phyloP scores from a whole-genome alignment of 1,139 yeast genomes.

The Hanseniaspora uvarum region DNA sequence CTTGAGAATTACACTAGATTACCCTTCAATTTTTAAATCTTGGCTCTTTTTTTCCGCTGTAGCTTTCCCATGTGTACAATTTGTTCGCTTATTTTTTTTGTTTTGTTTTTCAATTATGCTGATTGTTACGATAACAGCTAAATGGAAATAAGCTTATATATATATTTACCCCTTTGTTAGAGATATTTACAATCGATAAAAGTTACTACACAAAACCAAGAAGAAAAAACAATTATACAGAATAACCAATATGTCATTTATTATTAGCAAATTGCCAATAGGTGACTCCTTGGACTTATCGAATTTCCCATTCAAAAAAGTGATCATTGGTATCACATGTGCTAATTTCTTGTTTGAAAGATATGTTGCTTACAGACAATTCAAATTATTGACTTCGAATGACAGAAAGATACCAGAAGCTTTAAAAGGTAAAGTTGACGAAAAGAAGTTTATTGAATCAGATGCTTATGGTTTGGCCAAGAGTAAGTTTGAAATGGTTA shows the following conservation, averaged over 20 bases:
- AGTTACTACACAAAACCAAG: too few species aligned
- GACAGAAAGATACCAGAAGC: conserved; percentile 44
- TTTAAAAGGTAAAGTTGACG: conserved; percentile 53
- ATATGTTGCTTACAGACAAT: conserved; percentile 68
- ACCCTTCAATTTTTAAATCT: too few species aligned
- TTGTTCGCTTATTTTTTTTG: too few species aligned
- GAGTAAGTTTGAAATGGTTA: conserved; percentile 55
- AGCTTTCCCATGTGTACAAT: too few species aligned
- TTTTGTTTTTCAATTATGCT: too few species aligned
- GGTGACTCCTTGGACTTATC: not conserved
- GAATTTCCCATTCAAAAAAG: conserved; percentile 53
- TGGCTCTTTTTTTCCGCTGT: too few species aligned
- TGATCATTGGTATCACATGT: conserved; percentile 63
- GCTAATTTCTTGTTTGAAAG: conserved; percentile 69
- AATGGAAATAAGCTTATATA: too few species aligned
- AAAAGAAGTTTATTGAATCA: conserved; percentile 66
- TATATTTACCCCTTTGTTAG: too few species aligned
- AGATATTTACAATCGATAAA: too few species aligned
- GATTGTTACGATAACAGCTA: too few species aligned
- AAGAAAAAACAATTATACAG: not conserved
- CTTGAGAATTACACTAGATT: too few species aligned
- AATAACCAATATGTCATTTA: not conserved
- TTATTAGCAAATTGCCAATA: not conserved
- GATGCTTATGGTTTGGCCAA: conserved; percentile 78
- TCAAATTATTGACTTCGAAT: conserved; percentile 50